Evolutionary conservation across 2,329 filamentous ascomycete species (phyloP).

Genomic region (Epichloe festucae): DNA sequence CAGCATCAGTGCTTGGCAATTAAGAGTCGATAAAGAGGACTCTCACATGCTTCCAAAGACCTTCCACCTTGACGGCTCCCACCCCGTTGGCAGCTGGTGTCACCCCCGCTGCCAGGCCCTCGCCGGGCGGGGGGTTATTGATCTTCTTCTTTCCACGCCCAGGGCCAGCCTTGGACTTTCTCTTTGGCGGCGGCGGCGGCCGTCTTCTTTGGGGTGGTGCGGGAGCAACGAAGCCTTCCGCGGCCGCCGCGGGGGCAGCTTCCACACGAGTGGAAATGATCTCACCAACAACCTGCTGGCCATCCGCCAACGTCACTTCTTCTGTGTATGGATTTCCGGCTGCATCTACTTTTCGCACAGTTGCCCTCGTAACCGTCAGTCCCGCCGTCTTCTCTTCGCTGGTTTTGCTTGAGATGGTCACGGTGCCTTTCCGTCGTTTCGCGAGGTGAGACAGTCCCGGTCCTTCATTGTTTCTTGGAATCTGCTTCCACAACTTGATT

Average conservation of each 20-base stretch:
- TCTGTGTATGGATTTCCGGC: constrained; percentile 74
- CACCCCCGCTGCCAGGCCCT: constrained; percentile 15
- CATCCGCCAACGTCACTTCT: constrained; percentile 69
- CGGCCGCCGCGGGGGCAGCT: constrained; percentile 41
- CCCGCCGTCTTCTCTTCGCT: constrained; percentile 30
- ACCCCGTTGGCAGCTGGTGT: constrained; percentile 25
- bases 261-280: constrained; percentile 52
- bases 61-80: constrained; percentile 25
- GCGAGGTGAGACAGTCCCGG: constrained; percentile 41
- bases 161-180: constrained; percentile 63
- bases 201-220: constrained; percentile 40
- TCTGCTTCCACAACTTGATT: constrained; percentile 48
- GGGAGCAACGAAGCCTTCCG: constrained; percentile 35
- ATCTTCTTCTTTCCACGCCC: constrained; percentile 72
- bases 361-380: constrained; percentile 60
- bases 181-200: constrained; percentile 63
- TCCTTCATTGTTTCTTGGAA: constrained; percentile 44
- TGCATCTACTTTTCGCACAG: constrained; percentile 64
- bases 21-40: not conserved
- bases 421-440: constrained; percentile 46
- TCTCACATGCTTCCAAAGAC: constrained; percentile 26
- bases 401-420: constrained; percentile 43
- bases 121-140: constrained; percentile 35
- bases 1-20: not conserved
- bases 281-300: constrained; percentile 69